A percentile compares a stretch with the other conserved stretches of the same genome.
phyloP scores from a whole-genome alignment of 495 filamentous ascomycete species.

The Xylaria scruposa region DNA sequence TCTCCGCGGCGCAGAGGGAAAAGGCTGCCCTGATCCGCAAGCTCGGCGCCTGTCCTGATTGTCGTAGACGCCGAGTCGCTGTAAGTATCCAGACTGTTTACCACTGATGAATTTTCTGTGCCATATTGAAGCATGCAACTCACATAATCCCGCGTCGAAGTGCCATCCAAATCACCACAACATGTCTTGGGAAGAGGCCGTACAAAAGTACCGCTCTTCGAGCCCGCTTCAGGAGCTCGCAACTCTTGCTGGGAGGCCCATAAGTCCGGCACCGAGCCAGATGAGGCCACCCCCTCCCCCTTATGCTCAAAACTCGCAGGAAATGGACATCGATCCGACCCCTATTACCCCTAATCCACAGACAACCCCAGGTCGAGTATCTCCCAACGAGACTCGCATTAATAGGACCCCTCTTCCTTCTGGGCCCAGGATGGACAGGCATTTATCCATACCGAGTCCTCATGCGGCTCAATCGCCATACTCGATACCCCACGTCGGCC shows the following conservation, averaged over 20 bases:
- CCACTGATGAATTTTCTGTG: neutral
- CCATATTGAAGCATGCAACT: conserved; percentile 26
- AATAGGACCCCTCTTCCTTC: conserved; percentile 55
- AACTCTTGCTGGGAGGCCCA: conserved; percentile 43
- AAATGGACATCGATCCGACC: conserved; percentile 49
- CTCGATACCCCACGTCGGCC: conserved; percentile 47
- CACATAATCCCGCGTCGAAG: conserved; percentile 41
- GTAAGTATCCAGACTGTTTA: conserved; percentile 41
- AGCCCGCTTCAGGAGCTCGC: conserved; percentile 50
- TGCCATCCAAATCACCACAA: conserved; percentile 58
- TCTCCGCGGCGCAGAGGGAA: conserved; percentile 53
- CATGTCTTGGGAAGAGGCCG: conserved; percentile 58
- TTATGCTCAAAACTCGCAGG: conserved; percentile 46
- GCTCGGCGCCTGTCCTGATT: conserved; percentile 56
- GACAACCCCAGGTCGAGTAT: conserved; percentile 39
- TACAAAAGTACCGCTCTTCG: conserved; percentile 50
- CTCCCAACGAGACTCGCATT: conserved; percentile 51
- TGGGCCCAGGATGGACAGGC: conserved; percentile 52
- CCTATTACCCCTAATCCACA: conserved; percentile 34
- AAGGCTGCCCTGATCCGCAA: conserved; percentile 58
- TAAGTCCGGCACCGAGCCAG: conserved; percentile 50
- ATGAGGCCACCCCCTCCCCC: conserved; percentile 45
- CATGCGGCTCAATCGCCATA: conserved; percentile 34
- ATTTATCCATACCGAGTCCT: conserved; percentile 36
- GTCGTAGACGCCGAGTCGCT: conserved; percentile 55